Evolutionary conservation across 441 rosid species (phyloP), one percentile per base, ranked within the genome.

Genomic region (Corymbia citriodora): DNA sequence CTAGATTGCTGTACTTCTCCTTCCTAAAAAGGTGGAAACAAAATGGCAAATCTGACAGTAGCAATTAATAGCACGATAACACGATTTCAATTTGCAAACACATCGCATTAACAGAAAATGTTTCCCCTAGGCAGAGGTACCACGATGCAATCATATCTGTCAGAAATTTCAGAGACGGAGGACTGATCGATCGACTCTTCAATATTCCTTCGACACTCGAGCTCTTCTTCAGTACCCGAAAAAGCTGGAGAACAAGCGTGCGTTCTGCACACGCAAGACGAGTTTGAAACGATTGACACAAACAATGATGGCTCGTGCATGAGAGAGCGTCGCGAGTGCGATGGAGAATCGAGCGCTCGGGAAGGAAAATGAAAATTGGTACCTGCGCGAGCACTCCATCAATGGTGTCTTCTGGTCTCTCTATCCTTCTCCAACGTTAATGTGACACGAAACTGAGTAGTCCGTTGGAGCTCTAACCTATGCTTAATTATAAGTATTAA

Each of bases 211-310:
- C 90, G 21, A 54, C 88, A 88, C 40, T 90, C 54, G 92, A 92
- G 89, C 86, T 92, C 92, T 91, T 92, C 91, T 59, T 89, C 10
- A 89, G 52, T 5, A 91, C 52, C 95, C 93, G 65, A 54, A 14
- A 14, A 5, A 40, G 48, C 45, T 52, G 21, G 87, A 40, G 63
- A 55, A n/a, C 31, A 54, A 27, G n/a, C 59, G 63, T 70, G 15
- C 25, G 57, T 55, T 10, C 31, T 65, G 5, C 83, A 45, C 9
- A 5, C 50, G 83, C 83, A 27, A 45, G 85, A 0, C 17, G 10
- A 79, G n/a, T 23, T 48, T 23, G 52, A 40, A 36, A 17, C 85
- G 52, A 25, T 40, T 16, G 85, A 79, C 85, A 12, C n/a, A 10
- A 45, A 23, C 52, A 52, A 4, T 16, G 79, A 33, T 21, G 79